Evolutionary conservation across 257 asterid species (phyloP).

Genomic region (Lantana camara): DNA sequence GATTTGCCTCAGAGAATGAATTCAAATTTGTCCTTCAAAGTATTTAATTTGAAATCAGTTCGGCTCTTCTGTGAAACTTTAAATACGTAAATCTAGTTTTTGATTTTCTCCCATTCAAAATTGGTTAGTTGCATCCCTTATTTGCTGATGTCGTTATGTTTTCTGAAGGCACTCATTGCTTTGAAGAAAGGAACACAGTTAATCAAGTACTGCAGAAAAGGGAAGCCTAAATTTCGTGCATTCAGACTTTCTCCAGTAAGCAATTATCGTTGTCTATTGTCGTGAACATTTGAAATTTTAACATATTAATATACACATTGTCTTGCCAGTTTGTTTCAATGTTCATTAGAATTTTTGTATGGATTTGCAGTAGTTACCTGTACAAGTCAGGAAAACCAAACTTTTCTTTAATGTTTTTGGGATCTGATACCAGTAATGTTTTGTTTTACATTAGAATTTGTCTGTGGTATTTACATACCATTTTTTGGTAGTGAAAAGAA

Average conservation of each 20-base stretch:
- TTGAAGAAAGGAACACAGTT: constrained; percentile 96
- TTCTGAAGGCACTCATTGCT: constrained; percentile 69
- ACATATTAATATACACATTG: not conserved
- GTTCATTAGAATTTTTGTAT: not conserved
- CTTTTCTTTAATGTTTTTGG: not conserved
- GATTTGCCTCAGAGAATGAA: not conserved
- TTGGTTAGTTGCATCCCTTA: constrained; percentile 5
- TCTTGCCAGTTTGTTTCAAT: not conserved
- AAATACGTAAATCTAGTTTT: not conserved
- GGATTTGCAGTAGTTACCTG: not conserved
- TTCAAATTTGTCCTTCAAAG: not conserved
- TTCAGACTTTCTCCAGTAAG: constrained; percentile 93
- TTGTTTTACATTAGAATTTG: not conserved
- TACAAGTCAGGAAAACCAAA: not conserved
- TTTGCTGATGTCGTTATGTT: constrained; percentile 22
- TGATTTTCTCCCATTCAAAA: not conserved
- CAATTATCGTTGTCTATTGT: constrained; percentile 21
- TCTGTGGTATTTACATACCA: not conserved
- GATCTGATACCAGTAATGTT: not conserved
- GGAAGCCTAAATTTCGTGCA: constrained; percentile 92
- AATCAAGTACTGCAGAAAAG: constrained; percentile 92
- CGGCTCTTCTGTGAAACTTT: not conserved
- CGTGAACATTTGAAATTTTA: constrained; percentile 1
- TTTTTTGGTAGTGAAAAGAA: not conserved
- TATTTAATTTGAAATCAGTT: not conserved